Base-by-base conservation (phyloP, 2,329 filamentous ascomycete genomes). In the Diplodia corticola region DNA sequence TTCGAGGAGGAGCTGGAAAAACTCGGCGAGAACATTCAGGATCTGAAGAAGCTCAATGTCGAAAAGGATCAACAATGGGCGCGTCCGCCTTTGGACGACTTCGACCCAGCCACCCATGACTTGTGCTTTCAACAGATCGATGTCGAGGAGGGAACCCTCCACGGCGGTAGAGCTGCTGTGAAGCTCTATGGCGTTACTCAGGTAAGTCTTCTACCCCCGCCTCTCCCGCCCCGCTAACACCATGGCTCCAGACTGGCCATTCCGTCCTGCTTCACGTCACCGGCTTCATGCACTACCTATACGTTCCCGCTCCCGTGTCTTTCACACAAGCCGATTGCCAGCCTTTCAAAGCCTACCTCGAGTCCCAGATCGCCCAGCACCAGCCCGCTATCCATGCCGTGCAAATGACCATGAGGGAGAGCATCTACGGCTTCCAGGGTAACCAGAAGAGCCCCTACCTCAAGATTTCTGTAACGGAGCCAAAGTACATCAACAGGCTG, bases 81-180 rank as follows among this genome's bases (percentile, higher is more conserved):
- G 54, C 82, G 89, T 63, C 89, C 89, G 17, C 77, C 79, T 33
- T 76, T 92, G 33, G 81, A 81, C 24, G 81, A 84, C 70, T 91
- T 90, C 73, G 81, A 89, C 67, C 84, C 89, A 9, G 76, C 85
- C 63, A 87, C 80, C 40, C 88, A 95, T 69, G 89, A 81, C 70
- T 82, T 99, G n/a, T 88, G 86, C 70, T 98, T 99, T 75, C 95
- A 99, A 80, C 91, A 96, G 74, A 99, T 99, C 71, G 96, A 99
- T 74, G 90, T 88, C 1, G 93, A 98, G 75, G 94, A 99, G 77
- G 94, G 95, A 22, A 91, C 88, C 3, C 78, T 97, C 1, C 82
- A 89, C 75, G 91, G 91, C 57, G 92, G 91, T 22, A 89, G 84
- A 74, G 83, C 91, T 0, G 89, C 92, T 0, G 87, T 99, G 66